A percentile compares a stretch with the other conserved stretches of the same genome.
Conservation (phyloP, 2,329 filamentous ascomycete species). For the Geosmithia flava region DNA sequence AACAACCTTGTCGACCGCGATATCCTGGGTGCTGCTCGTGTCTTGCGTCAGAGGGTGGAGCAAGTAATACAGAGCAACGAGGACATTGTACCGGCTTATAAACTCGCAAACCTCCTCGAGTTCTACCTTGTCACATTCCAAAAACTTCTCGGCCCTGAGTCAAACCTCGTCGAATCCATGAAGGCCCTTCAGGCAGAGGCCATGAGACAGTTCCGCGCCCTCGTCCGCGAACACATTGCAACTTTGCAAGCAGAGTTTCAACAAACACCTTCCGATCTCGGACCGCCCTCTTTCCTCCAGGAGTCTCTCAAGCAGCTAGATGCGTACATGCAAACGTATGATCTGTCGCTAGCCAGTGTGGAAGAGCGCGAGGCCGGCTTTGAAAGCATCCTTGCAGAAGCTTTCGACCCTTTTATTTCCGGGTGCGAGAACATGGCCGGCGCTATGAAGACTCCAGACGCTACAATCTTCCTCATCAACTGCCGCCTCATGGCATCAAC, state of each 20-base stretch:
- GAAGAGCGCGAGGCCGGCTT: conserved; percentile 56
- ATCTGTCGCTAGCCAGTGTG: conserved; percentile 58
- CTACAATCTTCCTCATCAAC: conserved; percentile 62
- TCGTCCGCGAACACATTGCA: conserved; percentile 70
- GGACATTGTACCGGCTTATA: conserved; percentile 78
- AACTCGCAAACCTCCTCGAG: conserved; percentile 73
- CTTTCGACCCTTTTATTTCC: conserved; percentile 75
- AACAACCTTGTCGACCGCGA: conserved; percentile 81
- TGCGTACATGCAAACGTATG: conserved; percentile 74
- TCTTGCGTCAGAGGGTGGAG: conserved; percentile 82
- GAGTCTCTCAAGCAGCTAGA: conserved; percentile 70
- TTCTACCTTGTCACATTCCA: conserved; percentile 85
- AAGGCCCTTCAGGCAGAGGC: conserved; percentile 61
- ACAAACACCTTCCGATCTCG: conserved; percentile 58
- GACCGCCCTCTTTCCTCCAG: conserved; percentile 66
- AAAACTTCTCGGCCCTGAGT: conserved; percentile 60
- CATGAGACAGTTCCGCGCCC: conserved; percentile 66
- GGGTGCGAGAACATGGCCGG: conserved; percentile 60
- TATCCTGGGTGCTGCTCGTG: conserved; percentile 64
- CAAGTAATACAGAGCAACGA: conserved; percentile 89
- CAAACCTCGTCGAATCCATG: conserved; percentile 58
- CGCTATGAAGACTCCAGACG: conserved; percentile 43
- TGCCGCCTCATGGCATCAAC: conserved; percentile 49
- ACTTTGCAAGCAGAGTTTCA: conserved; percentile 62
- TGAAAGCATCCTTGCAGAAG: conserved; percentile 60